Conservation (phyloP, 768 basidiomycete genomes). For the Mycena sanguinolenta region DNA sequence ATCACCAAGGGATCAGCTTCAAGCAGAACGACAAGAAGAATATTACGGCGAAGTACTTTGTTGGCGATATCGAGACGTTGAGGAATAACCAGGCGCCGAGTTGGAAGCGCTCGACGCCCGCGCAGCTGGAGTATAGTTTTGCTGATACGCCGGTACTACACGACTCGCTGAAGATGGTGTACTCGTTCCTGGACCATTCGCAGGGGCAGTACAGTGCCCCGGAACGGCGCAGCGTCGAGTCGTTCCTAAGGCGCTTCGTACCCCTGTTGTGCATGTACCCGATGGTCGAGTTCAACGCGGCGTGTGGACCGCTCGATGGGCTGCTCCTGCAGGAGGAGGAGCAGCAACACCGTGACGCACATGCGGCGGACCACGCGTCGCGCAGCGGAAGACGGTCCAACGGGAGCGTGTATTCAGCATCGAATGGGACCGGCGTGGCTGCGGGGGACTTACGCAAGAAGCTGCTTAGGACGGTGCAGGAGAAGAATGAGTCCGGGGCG, state of each 20-base stretch:
- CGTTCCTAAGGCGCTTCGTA: conserved; percentile 87
- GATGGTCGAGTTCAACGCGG: conserved; percentile 74
- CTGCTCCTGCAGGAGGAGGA: conserved; percentile 53
- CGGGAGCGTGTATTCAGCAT: conserved; percentile 54
- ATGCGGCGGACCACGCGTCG: conserved; percentile 47
- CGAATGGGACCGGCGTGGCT: conserved; percentile 59
- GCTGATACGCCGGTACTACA: conserved; percentile 84
- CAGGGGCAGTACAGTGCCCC: conserved; percentile 77
- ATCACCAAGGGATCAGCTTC: conserved; percentile 95
- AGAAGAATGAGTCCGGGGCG: conserved; percentile 56
- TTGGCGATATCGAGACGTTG: conserved; percentile 80
- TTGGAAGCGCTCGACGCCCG: conserved; percentile 38
- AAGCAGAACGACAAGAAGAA: conserved; percentile 96
- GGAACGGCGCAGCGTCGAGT: conserved; percentile 88
- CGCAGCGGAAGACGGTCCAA: conserved; percentile 63
- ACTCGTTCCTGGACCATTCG: conserved; percentile 91
- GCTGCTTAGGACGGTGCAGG: conserved; percentile 81
- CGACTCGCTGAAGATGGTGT: conserved; percentile 91
- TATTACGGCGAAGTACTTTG: conserved; percentile 87
- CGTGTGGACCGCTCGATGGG: conserved; percentile 69
- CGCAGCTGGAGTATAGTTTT: conserved; percentile 85
- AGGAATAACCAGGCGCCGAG: conserved; percentile 69
- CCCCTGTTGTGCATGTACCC: conserved; percentile 84
- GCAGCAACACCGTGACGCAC: conserved; percentile 50
- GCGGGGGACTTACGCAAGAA: conserved; percentile 84